Conservation (phyloP, 768 basidiomycete genomes). For the Leccinum ochraceum region DNA sequence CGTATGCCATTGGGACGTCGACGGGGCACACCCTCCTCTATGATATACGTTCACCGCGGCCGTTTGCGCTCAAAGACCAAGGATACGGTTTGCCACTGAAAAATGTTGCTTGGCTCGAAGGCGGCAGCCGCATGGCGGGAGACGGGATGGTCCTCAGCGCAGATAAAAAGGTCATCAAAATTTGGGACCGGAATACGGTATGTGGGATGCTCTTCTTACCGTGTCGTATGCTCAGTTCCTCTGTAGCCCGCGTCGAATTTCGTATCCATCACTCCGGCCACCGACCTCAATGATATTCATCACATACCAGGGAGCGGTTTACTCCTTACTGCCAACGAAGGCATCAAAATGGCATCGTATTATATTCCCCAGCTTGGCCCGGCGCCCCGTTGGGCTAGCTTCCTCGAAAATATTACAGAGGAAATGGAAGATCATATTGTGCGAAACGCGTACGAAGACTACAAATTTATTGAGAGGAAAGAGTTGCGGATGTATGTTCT, state of each 20-base stretch:
- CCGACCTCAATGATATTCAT: conserved; percentile 88
- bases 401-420: conserved; percentile 98
- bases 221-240: conserved; percentile 3
- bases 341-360: conserved; percentile 93
- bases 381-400: conserved; percentile 95
- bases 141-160: conserved; percentile 89
- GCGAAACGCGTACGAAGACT: conserved; percentile 88
- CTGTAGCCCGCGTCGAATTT: conserved; percentile 81
- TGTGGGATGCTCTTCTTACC: conserved; percentile 28
- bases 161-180: conserved; percentile 96
- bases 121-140: conserved; percentile 79
- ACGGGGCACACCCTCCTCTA: conserved; percentile 94
- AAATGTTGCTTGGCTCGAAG: conserved; percentile 86
- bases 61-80: conserved; percentile 92
- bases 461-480: conserved; percentile 89
- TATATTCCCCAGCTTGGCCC: conserved; percentile 97
- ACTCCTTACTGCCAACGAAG: conserved; percentile 91
- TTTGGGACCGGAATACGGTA: conserved; percentile 89
- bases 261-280: conserved; percentile 87
- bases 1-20: conserved; percentile 92
- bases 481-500: conserved; percentile 79
- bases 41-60: conserved; percentile 82
- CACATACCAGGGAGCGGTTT: conserved; percentile 89
- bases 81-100: conserved; percentile 93
- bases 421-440: conserved; percentile 92